These are phyloP conservation scores for Lentinula detonsa DNA, from an alignment of 768 basidiomycete species.

Conservation along the genomic window DNA sequence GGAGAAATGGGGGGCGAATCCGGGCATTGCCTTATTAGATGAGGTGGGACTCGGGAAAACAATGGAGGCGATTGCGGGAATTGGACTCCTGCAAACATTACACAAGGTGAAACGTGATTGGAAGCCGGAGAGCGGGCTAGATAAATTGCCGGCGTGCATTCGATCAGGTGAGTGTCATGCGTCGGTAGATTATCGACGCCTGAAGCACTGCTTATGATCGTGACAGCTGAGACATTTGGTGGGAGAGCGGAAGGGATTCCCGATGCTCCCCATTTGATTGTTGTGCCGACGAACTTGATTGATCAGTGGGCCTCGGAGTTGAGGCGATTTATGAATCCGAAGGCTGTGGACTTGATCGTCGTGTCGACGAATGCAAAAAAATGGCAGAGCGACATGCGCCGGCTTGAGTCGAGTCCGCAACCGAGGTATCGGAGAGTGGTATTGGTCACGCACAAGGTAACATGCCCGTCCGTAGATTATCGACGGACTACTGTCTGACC, in stretches of 20 bases:
- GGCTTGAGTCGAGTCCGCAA: background rate
- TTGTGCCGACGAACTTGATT: background rate
- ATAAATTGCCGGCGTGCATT: background rate
- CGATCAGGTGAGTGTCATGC: background rate
- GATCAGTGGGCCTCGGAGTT: background rate
- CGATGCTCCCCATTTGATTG: background rate
- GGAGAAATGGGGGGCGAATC: background rate
- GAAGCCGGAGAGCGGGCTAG: background rate
- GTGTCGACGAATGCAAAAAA: background rate
- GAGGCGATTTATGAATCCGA: background rate
- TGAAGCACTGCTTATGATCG: too few relatives aligned
- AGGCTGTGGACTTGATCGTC: background rate
- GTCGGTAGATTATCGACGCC: too few relatives aligned
- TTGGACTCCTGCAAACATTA: background rate
- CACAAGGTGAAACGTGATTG: background rate
- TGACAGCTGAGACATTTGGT: background rate
- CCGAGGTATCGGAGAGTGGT: background rate
- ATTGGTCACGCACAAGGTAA: too few relatives aligned
- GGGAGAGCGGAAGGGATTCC: background rate
- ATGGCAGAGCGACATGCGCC: background rate
- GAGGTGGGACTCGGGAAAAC: constrained; percentile 1
- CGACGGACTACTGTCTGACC: background rate
- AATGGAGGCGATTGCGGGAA: background rate
- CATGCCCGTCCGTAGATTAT: background rate
- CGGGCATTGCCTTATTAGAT: background rate